Percentiles rank a stretch among this genome's conserved stretches.
phyloP scores from a whole-genome alignment of 352 stramenopile genomes.

The Phytophthora colocasiae region DNA sequence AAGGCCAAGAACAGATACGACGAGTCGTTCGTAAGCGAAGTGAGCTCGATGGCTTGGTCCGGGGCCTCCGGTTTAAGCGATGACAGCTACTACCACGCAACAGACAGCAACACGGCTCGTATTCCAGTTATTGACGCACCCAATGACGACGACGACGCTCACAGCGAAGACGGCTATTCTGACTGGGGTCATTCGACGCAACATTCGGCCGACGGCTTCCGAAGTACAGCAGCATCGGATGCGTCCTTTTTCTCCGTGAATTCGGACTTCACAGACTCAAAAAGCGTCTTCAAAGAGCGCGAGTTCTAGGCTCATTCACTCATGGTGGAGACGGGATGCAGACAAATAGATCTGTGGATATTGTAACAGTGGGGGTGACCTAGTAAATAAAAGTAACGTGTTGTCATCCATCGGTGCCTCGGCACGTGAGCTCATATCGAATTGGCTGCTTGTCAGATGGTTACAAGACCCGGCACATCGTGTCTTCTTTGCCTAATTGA shows the following conservation, averaged over 20 bases:
- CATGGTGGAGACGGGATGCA: constrained; percentile 6
- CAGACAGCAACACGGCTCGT: constrained; percentile 29
- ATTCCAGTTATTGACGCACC: constrained; percentile 39
- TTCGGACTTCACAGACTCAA: constrained; percentile 39
- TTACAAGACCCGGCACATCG: too few species aligned
- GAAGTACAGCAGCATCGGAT: constrained; percentile 39
- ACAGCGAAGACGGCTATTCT: constrained; percentile 31
- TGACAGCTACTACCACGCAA: constrained; percentile 41
- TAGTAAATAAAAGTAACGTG: constrained; percentile 44
- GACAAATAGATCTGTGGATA: constrained; percentile 35
- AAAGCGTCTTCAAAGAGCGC: constrained; percentile 35
- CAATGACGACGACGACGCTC: constrained; percentile 34
- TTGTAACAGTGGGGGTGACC: constrained; percentile 36
- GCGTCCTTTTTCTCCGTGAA: constrained; percentile 49
- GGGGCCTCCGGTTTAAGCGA: constrained; percentile 32
- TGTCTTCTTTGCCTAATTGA: constrained; percentile 11
- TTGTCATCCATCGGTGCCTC: constrained; percentile 23
- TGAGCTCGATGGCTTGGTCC: constrained; percentile 42
- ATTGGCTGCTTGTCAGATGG: background rate
- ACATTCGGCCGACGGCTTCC: constrained; percentile 25
- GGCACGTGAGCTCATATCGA: background rate
- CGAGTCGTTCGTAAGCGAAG: constrained; percentile 41
- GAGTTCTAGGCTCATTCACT: constrained; percentile 41
- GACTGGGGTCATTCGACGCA: constrained; percentile 41
- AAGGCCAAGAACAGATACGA: constrained; percentile 27